Evolutionary conservation across 2,329 filamentous ascomycete genomes (phyloP).

Genomic region (Sporothrix brunneoviolacea): DNA sequence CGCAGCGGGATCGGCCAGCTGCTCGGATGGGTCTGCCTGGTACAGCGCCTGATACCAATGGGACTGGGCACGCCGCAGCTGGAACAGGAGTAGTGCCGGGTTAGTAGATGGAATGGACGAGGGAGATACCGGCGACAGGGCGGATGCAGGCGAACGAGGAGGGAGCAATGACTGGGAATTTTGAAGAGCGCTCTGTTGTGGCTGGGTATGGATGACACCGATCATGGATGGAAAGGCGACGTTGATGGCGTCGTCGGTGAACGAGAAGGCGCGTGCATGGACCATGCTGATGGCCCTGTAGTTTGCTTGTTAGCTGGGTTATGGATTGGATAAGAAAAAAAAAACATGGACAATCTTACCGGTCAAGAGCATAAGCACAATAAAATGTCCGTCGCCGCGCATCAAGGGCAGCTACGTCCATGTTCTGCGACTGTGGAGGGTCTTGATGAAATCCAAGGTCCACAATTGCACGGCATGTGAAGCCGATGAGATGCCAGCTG

Average conservation of each 20-base stretch:
- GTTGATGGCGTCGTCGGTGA: slow-evolving; percentile 80
- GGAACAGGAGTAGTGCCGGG: slow-evolving; percentile 70
- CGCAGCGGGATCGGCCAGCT: slow-evolving; percentile 60
- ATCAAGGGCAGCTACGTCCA: slow-evolving; percentile 65
- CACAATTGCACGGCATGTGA: slow-evolving; percentile 78
- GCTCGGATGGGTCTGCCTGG: slow-evolving; percentile 60
- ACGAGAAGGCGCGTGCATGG: slow-evolving; percentile 81
- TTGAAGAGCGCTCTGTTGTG: not conserved
- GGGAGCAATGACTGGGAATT: slow-evolving; percentile 22
- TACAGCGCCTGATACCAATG: slow-evolving; percentile 85
- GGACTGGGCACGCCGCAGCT: slow-evolving; percentile 78
- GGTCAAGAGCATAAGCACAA: slow-evolving; percentile 82
- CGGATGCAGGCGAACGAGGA: slow-evolving; percentile 35
- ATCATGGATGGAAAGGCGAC: slow-evolving; percentile 64
- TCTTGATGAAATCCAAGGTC: slow-evolving; percentile 94
- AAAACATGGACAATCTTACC: slow-evolving; percentile 42
- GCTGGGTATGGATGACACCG: not conserved
- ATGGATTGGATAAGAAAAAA: no score
- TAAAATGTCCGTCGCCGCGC: slow-evolving; percentile 79
- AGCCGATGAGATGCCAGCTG: slow-evolving; percentile 88
- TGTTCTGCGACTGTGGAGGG: slow-evolving; percentile 61
- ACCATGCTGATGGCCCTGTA: slow-evolving; percentile 78
- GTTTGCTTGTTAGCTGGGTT: not conserved
- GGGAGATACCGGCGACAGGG: slow-evolving; percentile 22
- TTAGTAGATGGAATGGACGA: slow-evolving; percentile 49